These are phyloP conservation scores for Ganoderma leucocontextum DNA, from an alignment of 1,284 basidiomycete species.

Conservation along the genomic window DNA sequence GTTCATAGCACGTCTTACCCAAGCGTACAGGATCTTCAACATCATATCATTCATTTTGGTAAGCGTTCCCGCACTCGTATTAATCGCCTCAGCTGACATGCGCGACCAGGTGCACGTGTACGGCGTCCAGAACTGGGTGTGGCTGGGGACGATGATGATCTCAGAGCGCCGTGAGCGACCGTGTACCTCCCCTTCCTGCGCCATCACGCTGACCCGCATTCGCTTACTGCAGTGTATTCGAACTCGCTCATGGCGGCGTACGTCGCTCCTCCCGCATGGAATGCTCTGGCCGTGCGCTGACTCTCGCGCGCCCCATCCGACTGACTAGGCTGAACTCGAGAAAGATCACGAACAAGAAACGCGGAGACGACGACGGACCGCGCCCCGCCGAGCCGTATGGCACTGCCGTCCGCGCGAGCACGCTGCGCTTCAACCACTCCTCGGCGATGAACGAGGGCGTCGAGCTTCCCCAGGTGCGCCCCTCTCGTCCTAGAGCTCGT, in stretches of 20 bases:
- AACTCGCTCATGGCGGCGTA: conserved; percentile 1
- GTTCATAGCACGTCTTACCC: not conserved
- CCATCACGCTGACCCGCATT: not conserved
- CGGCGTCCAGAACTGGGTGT: not conserved
- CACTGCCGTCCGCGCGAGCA: conserved; percentile 3
- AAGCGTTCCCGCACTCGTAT: not conserved
- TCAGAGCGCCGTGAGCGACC: conserved; percentile 1
- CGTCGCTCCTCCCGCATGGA: not conserved
- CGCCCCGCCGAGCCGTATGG: conserved; percentile 1
- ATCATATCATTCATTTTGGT: conserved; percentile 7
- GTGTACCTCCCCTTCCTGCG: not conserved
- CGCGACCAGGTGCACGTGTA: conserved; percentile 2
- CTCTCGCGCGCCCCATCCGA: not conserved
- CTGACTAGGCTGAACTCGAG: conserved; percentile 1
- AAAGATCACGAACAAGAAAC: not conserved
- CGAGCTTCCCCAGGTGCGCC: conserved; percentile 3
- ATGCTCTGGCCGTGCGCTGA: not conserved
- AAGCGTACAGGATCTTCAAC: not conserved
- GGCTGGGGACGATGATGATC: conserved; percentile 10
- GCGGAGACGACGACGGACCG: not conserved
- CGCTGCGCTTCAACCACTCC: not conserved
- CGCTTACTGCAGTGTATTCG: not conserved
- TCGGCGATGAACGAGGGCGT: not conserved
- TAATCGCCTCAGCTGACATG: not conserved
- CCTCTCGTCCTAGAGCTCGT: too few species aligned